These are phyloP conservation scores for Salix arbutifolia DNA, from an alignment of 345 rosid genomes.

Conservation along the genomic window DNA sequence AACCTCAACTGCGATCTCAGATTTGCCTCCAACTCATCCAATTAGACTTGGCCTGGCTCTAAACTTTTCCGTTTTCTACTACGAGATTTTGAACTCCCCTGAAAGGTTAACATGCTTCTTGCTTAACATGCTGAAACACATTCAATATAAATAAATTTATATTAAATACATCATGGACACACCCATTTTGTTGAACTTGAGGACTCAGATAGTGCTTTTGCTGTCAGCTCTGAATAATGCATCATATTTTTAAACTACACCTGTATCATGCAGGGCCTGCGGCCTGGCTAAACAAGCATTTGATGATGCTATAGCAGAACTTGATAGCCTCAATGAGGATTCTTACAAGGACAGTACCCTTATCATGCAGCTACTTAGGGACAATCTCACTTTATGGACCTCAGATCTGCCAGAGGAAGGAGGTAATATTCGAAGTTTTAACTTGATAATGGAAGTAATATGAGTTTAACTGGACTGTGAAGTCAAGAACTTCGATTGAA, in stretches of 20 bases:
- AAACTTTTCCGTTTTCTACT: slow-evolving; percentile 47
- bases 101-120: slow-evolving; percentile 19
- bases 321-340: slow-evolving; percentile 83
- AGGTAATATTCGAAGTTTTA: slow-evolving; percentile 38
- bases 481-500: not conserved
- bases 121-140: not conserved
- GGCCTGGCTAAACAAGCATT: slow-evolving; percentile 82
- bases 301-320: slow-evolving; percentile 82
- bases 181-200: not conserved
- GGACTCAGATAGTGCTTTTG: not conserved
- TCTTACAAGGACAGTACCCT: slow-evolving; percentile 88
- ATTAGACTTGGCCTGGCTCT: slow-evolving; percentile 47
- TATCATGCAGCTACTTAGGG: slow-evolving; percentile 89
- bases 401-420: slow-evolving; percentile 80
- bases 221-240: not conserved
- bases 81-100: slow-evolving; percentile 43
- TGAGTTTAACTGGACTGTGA: not conserved
- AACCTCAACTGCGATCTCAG: slow-evolving; percentile 25
- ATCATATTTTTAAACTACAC: not conserved
- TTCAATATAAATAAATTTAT: not conserved
- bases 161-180: not conserved
- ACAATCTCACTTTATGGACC: slow-evolving; percentile 81
- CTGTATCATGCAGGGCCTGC: slow-evolving; percentile 55
- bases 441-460: not conserved
- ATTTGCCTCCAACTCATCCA: slow-evolving; percentile 43